phyloP scores from a whole-genome alignment of 257 asterid species.

The Penstemon davidsonii region DNA sequence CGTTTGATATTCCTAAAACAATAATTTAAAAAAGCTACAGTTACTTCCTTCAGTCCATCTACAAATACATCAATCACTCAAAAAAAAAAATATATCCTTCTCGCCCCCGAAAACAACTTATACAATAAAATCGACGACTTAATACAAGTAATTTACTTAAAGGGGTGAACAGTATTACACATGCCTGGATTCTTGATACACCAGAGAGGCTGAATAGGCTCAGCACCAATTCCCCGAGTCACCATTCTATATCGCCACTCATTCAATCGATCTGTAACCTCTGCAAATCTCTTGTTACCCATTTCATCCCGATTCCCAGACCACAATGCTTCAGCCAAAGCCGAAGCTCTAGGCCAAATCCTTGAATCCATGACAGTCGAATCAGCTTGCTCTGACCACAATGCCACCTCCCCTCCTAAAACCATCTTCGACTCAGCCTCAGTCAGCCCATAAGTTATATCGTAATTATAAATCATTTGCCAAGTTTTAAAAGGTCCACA shows the following conservation, averaged over 20 bases:
- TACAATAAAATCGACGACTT: not conserved
- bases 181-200: constrained; percentile 80
- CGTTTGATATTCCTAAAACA: no score
- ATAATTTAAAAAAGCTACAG: no score
- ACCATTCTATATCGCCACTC: constrained; percentile 95
- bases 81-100: not conserved
- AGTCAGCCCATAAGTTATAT: constrained; percentile 61
- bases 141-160: constrained; percentile 11
- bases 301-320: constrained; percentile 72
- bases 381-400: constrained; percentile 98
- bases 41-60: no score
- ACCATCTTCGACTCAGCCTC: constrained; percentile 63
- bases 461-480: constrained; percentile 83
- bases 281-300: constrained; percentile 75
- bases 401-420: constrained; percentile 83
- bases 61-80: not conserved
- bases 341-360: constrained; percentile 88
- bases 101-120: not conserved
- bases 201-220: constrained; percentile 98
- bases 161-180: constrained; percentile 66
- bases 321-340: constrained; percentile 85
- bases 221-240: constrained; percentile 71
- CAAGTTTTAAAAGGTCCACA: constrained; percentile 93
- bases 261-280: constrained; percentile 77
- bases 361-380: constrained; percentile 74